A percentile compares a stretch with the other conserved stretches of the same genome.
phyloP scores from a whole-genome alignment of 495 filamentous ascomycete species.

The Hypoxylon fragiforme region DNA sequence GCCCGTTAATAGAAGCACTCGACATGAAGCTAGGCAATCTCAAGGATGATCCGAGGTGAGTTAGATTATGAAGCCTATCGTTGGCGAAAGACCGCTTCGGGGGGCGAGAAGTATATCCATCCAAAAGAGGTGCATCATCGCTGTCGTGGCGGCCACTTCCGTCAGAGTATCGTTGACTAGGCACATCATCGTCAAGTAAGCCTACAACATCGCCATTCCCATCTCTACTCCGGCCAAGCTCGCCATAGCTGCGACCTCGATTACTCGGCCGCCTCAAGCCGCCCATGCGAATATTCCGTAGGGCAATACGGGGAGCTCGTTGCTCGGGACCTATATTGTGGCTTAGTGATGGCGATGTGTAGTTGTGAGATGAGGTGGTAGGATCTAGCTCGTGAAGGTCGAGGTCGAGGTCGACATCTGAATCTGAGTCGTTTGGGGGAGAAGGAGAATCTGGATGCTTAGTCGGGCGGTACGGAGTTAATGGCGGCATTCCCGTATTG shows the following conservation, averaged over 20 bases:
- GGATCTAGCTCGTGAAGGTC: conserved; percentile 75
- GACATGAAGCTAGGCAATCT: conserved; percentile 60
- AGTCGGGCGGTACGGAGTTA: conserved; percentile 52
- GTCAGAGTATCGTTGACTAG: conserved; percentile 55
- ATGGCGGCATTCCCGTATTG: conserved; percentile 57
- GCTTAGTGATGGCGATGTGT: conserved; percentile 43
- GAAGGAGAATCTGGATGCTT: conserved; percentile 58
- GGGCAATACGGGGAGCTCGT: conserved; percentile 63
- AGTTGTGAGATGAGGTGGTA: conserved; percentile 41
- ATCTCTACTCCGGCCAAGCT: conserved; percentile 58
- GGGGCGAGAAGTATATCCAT: conserved; percentile 36
- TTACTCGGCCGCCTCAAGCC: conserved; percentile 55
- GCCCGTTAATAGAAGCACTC: conserved; percentile 30
- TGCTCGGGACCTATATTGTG: conserved; percentile 49
- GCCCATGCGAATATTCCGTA: conserved; percentile 69
- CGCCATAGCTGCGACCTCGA: conserved; percentile 59
- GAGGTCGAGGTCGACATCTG: conserved; percentile 73
- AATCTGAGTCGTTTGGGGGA: conserved; percentile 58
- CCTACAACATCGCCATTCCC: conserved; percentile 59
- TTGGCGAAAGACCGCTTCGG: conserved; percentile 40
- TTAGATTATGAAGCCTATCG: conserved; percentile 41
- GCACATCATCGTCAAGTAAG: conserved; percentile 56
- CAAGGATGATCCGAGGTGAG: conserved; percentile 44
- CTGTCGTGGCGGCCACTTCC: conserved; percentile 54
- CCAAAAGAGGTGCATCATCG: conserved; percentile 70